Evolutionary conservation across 345 rosid genomes (phyloP), one percentile per base, ranked within the genome.

Genomic region (Dimocarpus longan): DNA sequence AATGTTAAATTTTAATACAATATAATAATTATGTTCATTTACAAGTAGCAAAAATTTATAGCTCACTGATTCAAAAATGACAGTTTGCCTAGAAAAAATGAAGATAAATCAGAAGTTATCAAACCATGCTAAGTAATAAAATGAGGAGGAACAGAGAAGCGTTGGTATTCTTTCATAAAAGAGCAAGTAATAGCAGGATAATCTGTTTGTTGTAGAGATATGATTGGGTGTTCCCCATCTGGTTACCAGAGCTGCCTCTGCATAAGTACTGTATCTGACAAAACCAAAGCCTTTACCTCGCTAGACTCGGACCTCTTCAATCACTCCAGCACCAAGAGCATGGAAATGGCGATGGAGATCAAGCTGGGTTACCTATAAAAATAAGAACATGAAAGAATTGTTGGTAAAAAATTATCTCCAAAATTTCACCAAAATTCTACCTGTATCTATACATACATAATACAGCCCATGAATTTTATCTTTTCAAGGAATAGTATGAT

Each of bases 251-350:
- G 95, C 94, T 76, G 98, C 97, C 90, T 96, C 99, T 0, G 91
- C 82, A 80, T 92, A 97, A 28, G 92, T 92, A 76, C 93, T 87
- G 87, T 87, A 96, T 80, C 98, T 92, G 81, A 96, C 97, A 68
- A 96, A 96, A 70, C 99, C 98, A 90, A 96, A 96, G 59, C 95
- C 99, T 84, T 96, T 96, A 81, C 93, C 97, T 70, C 93, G 87
- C 87, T 96, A 98, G 76, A 96, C 93, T 24, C 95, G 89, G 64
- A 96, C 97, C 85, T 96, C 98, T 89, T 96, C 97, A 76, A 96
- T 93, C 71, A 91, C 94, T 77, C 99, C 97, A 75, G 97, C 93
- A 74, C 93, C 92, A 82, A 96, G 91, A 70, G 89, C 75, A 83
- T 96, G 95, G 89, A 96, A 96, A 78, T 91, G 95, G 76, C 95